Conservation (phyloP, 2,329 filamentous ascomycete species). For the Cordyceps fumosorosea region DNA sequence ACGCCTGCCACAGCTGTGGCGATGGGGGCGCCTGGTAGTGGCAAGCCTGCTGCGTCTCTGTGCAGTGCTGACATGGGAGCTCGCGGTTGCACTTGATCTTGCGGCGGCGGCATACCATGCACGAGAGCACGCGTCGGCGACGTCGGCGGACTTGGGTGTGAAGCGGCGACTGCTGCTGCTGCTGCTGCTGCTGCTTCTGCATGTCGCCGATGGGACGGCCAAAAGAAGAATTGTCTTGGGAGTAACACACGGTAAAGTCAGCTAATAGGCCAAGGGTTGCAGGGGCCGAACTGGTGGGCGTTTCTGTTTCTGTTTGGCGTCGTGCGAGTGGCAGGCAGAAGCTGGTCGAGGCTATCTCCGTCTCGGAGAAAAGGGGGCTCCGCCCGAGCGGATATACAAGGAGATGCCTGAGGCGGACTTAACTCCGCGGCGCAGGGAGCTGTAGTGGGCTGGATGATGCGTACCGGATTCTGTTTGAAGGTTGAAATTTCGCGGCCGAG, state of each 20-base stretch:
- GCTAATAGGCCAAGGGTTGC: not conserved
- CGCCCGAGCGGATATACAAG: slow-evolving; percentile 6
- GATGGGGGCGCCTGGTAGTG: slow-evolving; percentile 19
- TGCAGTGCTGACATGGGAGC: slow-evolving; percentile 34
- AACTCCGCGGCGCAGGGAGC: not conserved
- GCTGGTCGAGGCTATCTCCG: slow-evolving; percentile 9
- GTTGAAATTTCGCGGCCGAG: too few relatives aligned
- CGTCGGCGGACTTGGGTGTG: slow-evolving; percentile 1
- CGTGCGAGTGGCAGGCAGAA: not conserved
- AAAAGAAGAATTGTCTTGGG: not conserved
- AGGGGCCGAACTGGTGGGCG: not conserved
- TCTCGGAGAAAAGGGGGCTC: slow-evolving; percentile 7
- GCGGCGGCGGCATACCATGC: slow-evolving; percentile 35
- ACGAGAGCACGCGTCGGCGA: slow-evolving; percentile 23
- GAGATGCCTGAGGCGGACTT: not conserved
- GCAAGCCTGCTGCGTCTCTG: slow-evolving; percentile 25
- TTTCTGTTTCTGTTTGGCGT: not conserved
- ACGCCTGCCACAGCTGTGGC: slow-evolving; percentile 3
- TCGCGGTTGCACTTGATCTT: slow-evolving; percentile 40
- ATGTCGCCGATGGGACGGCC: not conserved
- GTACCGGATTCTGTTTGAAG: too few relatives aligned
- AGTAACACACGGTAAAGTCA: not conserved
- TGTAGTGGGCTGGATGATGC: not conserved
- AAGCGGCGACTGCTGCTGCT: not conserved
- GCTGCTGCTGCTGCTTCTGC: not conserved